Percentiles rank a stretch among this genome's conserved stretches.
phyloP scores from a whole-genome alignment of 1,139 yeast genomes.

The Zygosaccharomyces sapae region DNA sequence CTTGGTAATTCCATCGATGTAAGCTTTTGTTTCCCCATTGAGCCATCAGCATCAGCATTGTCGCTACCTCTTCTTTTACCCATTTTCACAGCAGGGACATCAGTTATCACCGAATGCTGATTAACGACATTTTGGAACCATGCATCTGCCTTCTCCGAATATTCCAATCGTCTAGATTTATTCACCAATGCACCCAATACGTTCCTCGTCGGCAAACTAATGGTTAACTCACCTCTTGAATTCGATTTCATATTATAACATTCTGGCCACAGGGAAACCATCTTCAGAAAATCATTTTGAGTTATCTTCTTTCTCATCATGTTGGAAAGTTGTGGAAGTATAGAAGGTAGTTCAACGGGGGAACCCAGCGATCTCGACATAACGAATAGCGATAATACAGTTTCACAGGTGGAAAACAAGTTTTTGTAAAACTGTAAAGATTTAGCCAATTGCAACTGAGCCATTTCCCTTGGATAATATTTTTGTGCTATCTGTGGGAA shows the following conservation, averaged over 20 bases:
- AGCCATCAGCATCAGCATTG: slow-evolving; percentile 5
- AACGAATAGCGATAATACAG: slow-evolving; percentile 29
- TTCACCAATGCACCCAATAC: slow-evolving; percentile 20
- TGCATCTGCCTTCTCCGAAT: slow-evolving; percentile 23
- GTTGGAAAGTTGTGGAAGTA: slow-evolving; percentile 32
- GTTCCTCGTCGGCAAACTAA: slow-evolving; percentile 22
- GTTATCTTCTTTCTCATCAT: slow-evolving; percentile 26
- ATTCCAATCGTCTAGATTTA: slow-evolving; percentile 29
- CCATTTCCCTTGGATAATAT: slow-evolving; percentile 23
- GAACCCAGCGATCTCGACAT: slow-evolving; percentile 23
- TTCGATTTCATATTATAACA: slow-evolving; percentile 26
- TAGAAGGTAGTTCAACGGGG: slow-evolving; percentile 21
- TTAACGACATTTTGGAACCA: slow-evolving; percentile 19
- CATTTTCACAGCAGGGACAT: slow-evolving; percentile 24
- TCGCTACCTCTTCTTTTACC: slow-evolving; percentile 25
- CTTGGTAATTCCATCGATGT: neutral
- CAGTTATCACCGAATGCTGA: slow-evolving; percentile 14
- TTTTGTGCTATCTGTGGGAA: slow-evolving; percentile 26
- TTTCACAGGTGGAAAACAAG: slow-evolving; percentile 28
- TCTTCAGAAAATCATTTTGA: slow-evolving; percentile 21
- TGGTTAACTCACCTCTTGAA: slow-evolving; percentile 23
- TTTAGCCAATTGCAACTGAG: slow-evolving; percentile 17
- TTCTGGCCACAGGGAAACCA: slow-evolving; percentile 29
- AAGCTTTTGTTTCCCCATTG: slow-evolving; percentile 5
- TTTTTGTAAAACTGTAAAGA: slow-evolving; percentile 22